A percentile compares a stretch with the other conserved stretches of the same genome.
phyloP scores from a whole-genome alignment of 192 early-diverging fungal species.

The Chytriomyces sp. region DNA sequence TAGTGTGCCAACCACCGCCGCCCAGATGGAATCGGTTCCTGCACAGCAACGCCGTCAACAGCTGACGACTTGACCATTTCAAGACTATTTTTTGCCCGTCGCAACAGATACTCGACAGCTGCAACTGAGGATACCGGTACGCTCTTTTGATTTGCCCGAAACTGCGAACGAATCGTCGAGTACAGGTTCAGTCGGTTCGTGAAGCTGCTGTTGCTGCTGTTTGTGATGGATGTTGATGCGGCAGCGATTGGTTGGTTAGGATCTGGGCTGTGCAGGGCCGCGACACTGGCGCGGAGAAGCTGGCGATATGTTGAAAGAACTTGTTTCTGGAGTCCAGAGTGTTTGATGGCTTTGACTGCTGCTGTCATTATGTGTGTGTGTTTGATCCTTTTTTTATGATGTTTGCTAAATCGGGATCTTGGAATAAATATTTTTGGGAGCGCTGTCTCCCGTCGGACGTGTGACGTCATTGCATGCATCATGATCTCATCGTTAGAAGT shows the following conservation, averaged over 20 bases:
- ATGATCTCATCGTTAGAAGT: too few relatives aligned
- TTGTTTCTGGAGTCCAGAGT: conserved; percentile 21
- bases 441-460: too few relatives aligned
- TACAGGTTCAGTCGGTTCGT: conserved; percentile 17
- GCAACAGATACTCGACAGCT: conserved; percentile 24
- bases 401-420: not conserved
- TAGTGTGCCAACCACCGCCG: not conserved
- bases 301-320: conserved; percentile 20
- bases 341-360: not conserved
- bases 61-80: not conserved
- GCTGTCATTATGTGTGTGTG: not conserved
- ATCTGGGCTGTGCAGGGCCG: not conserved
- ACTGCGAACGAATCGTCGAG: conserved; percentile 11
- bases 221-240: not conserved
- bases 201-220: not conserved
- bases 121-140: not conserved
- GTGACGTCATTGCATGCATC: too few relatives aligned
- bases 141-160: conserved; percentile 6
- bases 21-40: not conserved
- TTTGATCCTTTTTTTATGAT: not conserved
- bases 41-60: not conserved
- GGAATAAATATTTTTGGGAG: too few relatives aligned
- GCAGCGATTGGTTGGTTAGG: not conserved
- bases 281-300: not conserved
- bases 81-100: conserved; percentile 11